Evolutionary conservation across 2,329 filamentous ascomycete genomes (phyloP), one percentile per base, ranked within the genome.

Genomic region (Exserohilum turcica): DNA sequence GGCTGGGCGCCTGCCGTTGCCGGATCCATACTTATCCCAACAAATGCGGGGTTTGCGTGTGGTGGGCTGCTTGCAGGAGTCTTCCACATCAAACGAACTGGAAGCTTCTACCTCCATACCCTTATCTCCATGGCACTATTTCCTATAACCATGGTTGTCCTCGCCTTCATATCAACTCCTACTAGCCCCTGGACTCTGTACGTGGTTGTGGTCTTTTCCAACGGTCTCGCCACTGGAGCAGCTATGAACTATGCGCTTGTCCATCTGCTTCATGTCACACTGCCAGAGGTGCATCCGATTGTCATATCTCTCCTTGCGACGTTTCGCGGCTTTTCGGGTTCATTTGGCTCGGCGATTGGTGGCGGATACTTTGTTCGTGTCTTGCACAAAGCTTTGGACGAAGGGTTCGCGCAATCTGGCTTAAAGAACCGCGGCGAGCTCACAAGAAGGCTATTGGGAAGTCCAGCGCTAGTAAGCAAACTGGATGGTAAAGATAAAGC

Each of bases 241-340:
- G 80, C 84, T 5, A 77, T 93, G 52, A 94, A 93, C 73, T 95
- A 95, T 74, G 89, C 88, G 0, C 81, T 95, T 2, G 89, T 90
- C 0, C 91, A 95, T 65, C 73, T 92, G 5, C 80, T 95, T 4
- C 89, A 94, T 69, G 79, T 93, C 5, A 89, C 87, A 0, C 77
- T 79, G 0, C 79, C 83, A 0, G 80, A 84, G 6, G 84, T 86
- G 1, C 89, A 92, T 64, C 91, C 89, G 65, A 85, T 94, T 43
- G 85, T 88, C 3, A 91, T 88, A 0, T 88, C 89, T 10, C 78
- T 96, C 36, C 75, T 93, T 3, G 85, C 87, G 24, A 95, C 90
- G 0, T 93, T 93, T 74, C 83, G 91, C 3, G 89, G 89, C 5
- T 92, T 94, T 59, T 89, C 89, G 0, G 90, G 90, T 12, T 89